Percentiles rank a stretch among this genome's conserved stretches.
These are phyloP conservation scores for cucumber (Cucumis sativus) DNA, from an alignment of 306 rosid species.

Conservation along the genomic window DNA sequence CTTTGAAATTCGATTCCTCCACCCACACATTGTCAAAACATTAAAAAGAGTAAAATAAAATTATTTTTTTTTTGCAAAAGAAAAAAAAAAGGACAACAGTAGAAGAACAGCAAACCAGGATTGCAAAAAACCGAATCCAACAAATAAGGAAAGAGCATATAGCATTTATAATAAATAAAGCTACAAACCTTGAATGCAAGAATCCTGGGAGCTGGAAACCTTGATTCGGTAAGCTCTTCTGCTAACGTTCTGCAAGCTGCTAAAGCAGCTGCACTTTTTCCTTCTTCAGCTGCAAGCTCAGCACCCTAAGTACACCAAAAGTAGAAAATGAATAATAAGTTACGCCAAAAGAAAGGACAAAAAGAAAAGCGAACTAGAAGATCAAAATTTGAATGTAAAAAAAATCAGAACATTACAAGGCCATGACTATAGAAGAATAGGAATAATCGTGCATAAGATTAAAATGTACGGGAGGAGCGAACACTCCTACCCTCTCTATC, in stretches of 20 bases:
- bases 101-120: neutral
- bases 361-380: neutral
- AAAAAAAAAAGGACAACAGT: neutral
- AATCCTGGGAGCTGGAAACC: slow-evolving; percentile 97
- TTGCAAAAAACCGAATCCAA: neutral
- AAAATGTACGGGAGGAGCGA: neutral
- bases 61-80: too few species aligned
- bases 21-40: too few species aligned
- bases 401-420: neutral
- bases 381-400: neutral
- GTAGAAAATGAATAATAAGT: neutral
- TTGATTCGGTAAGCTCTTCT: slow-evolving; percentile 77
- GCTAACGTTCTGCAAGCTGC: slow-evolving; percentile 99
- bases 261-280: slow-evolving; percentile 82
- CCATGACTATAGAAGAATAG: neutral
- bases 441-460: neutral
- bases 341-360: neutral
- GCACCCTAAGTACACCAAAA: slow-evolving; percentile 62
- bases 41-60: too few species aligned
- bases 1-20: too few species aligned
- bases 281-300: slow-evolving; percentile 83
- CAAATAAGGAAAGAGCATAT: neutral
- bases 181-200: slow-evolving; percentile 77
- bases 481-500: neutral
- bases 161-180: neutral